phyloP scores from a whole-genome alignment of 108 stramenopile genomes.

The Nitzschia sp. region DNA sequence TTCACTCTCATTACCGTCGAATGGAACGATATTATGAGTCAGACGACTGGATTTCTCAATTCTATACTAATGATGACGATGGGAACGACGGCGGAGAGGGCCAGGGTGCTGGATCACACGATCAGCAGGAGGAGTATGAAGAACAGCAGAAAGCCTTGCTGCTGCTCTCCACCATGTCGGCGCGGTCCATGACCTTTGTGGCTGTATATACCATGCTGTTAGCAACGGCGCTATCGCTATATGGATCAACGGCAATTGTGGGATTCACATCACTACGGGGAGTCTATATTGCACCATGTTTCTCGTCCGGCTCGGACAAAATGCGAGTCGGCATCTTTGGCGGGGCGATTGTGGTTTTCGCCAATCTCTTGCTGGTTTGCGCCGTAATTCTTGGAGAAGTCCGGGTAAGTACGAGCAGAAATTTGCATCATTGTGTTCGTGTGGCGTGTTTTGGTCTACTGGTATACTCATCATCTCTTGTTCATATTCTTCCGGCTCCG shows the following conservation, averaged over 20 bases:
- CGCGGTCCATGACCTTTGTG: constrained; percentile 68
- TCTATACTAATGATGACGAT: constrained; percentile 26
- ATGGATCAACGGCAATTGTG: constrained; percentile 77
- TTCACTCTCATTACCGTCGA: constrained; percentile 67
- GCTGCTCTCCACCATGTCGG: constrained; percentile 48
- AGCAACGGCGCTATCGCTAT: constrained; percentile 60
- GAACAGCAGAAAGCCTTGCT: constrained; percentile 37
- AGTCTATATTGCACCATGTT: constrained; percentile 83
- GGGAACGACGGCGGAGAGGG: constrained; percentile 36
- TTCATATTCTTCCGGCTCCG: too few species aligned
- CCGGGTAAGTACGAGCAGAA: constrained; percentile 50
- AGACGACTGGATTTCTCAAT: constrained; percentile 45
- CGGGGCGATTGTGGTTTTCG: constrained; percentile 77
- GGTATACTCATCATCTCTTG: too few species aligned
- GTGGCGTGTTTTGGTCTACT: too few species aligned
- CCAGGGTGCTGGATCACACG: constrained; percentile 24
- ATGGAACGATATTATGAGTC: constrained; percentile 50
- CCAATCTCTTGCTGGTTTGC: constrained; percentile 73
- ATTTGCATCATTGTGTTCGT: not conserved
- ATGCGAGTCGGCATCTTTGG: constrained; percentile 77
- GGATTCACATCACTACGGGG: constrained; percentile 81
- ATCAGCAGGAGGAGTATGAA: constrained; percentile 38
- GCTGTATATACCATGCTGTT: constrained; percentile 69
- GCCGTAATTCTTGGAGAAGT: constrained; percentile 87
- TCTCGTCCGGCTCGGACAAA: constrained; percentile 47